These are phyloP conservation scores for Chytridium lagenaria DNA, from an alignment of 371 early-diverging fungal species.

Conservation along the genomic window DNA sequence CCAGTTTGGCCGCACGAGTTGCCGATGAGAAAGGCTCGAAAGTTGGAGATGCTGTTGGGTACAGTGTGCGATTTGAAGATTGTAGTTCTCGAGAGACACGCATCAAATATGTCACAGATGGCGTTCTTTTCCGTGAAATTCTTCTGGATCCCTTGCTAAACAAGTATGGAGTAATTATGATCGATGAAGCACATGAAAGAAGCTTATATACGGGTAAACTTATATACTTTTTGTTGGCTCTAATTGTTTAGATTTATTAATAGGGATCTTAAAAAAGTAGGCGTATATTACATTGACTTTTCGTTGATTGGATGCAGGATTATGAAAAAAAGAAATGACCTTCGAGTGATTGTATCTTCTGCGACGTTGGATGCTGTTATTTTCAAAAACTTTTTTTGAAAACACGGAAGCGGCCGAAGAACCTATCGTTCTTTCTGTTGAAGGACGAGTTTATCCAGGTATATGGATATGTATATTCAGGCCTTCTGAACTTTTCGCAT, in stretches of 20 bases:
- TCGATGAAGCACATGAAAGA: constrained; percentile 99
- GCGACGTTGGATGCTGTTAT: constrained; percentile 55
- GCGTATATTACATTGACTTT: background rate
- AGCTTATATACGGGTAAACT: constrained; percentile 78
- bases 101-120: constrained; percentile 99
- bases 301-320: constrained; percentile 31
- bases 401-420: background rate
- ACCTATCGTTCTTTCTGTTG: constrained; percentile 69
- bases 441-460: constrained; percentile 73
- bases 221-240: background rate
- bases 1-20: constrained; percentile 92
- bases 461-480: too few species aligned
- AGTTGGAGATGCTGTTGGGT: constrained; percentile 89
- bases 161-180: constrained; percentile 90
- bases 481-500: too few species aligned
- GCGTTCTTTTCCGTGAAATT: constrained; percentile 95
- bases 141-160: constrained; percentile 89
- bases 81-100: constrained; percentile 76
- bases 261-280: constrained; percentile 83
- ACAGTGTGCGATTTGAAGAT: constrained; percentile 98
- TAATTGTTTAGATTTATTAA: constrained; percentile 76
- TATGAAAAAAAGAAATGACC: constrained; percentile 59
- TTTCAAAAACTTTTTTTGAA: constrained; percentile 52
- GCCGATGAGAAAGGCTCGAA: constrained; percentile 86
- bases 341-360: constrained; percentile 54